These are phyloP conservation scores for Fusarium beomiforme DNA, from an alignment of 2,329 filamentous ascomycete species.

Conservation along the genomic window DNA sequence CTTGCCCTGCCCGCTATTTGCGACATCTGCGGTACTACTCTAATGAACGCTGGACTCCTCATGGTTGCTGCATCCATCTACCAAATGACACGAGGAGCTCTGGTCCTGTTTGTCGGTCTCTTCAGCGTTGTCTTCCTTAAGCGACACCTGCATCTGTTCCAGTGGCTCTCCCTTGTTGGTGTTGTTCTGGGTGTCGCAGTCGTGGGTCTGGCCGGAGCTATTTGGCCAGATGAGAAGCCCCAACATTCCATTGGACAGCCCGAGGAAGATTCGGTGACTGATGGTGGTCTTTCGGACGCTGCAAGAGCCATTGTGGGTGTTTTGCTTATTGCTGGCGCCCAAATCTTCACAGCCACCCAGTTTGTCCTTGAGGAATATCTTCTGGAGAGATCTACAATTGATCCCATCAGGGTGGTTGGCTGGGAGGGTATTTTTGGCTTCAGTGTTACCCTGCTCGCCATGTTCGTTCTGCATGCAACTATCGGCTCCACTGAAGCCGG, in stretches of 20 bases:
- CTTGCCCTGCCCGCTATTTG: conserved; percentile 89
- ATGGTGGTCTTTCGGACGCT: conserved; percentile 51
- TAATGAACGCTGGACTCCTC: conserved; percentile 95
- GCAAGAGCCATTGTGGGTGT: conserved; percentile 80
- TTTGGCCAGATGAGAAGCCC: conserved; percentile 75
- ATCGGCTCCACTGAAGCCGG: conserved; percentile 81
- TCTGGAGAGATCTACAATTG: conserved; percentile 70
- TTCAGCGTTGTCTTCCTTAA: conserved; percentile 94
- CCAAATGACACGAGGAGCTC: conserved; percentile 95
- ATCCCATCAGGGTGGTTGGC: conserved; percentile 90
- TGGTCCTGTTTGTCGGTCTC: conserved; percentile 94
- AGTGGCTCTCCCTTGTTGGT: conserved; percentile 88
- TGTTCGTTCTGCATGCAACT: conserved; percentile 80
- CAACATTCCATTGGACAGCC: conserved; percentile 45
- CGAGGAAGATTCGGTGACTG: conserved; percentile 52
- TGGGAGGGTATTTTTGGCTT: conserved; percentile 98
- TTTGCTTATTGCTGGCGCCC: conserved; percentile 88
- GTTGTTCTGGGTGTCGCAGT: conserved; percentile 89
- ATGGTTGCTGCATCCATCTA: conserved; percentile 97
- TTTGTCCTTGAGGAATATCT: conserved; percentile 97
- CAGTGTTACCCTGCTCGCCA: conserved; percentile 77
- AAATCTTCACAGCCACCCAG: conserved; percentile 96
- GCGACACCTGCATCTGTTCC: conserved; percentile 82
- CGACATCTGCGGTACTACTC: conserved; percentile 92
- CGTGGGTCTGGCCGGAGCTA: conserved; percentile 87